Evolutionary conservation across 768 basidiomycete genomes (phyloP), one percentile per base, ranked within the genome.

Genomic region (Trametes cingulata): DNA sequence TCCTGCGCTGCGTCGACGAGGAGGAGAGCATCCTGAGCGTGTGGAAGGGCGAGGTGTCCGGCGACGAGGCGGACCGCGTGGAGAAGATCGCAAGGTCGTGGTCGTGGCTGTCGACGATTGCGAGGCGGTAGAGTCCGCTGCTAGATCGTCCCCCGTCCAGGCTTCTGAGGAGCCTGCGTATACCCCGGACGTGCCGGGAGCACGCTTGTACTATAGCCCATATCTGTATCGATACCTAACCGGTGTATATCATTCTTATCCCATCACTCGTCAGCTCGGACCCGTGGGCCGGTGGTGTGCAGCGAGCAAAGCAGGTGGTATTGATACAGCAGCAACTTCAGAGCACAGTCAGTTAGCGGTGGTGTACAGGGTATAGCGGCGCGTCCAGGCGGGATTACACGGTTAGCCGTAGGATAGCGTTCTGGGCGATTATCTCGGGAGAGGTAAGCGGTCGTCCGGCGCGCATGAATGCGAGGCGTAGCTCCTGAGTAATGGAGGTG

Each of bases 381-480:
- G 15, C 7, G 33, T 22, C 43, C 19, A 39, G 27, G 17, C 24
- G n/a, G 2, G 27, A 49, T 54, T 39, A 57, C 6, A 62, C 56
- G 20, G 42, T 49, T 0, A 64, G 52, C 35, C 46, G 58, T 14
- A 67, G 45, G 19, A 48, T 36, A 5, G 52, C 55, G 25, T 63
- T 63, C 39, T 61, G 62, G 6, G 62, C 62, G 19, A 57, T 42
- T 37, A 72, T 70, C 48, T 79, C 76, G 6, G 70, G 66, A 2
- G 83, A 84, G 3, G 74, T 76, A 49, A 82, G 73, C 60, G 82
- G 80, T 39, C 78, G 77, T 0, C 78, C 74, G 40, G 73, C 71
- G n/a, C 73, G 68, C 35, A 76, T 60, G 56, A 63, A 79, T 0
- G 82, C 81, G 46, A 84, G 63, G 45, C 82, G 82, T 40, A 84